phyloP scores from a whole-genome alignment of 768 basidiomycete genomes.

The Tricholoma terreum region DNA sequence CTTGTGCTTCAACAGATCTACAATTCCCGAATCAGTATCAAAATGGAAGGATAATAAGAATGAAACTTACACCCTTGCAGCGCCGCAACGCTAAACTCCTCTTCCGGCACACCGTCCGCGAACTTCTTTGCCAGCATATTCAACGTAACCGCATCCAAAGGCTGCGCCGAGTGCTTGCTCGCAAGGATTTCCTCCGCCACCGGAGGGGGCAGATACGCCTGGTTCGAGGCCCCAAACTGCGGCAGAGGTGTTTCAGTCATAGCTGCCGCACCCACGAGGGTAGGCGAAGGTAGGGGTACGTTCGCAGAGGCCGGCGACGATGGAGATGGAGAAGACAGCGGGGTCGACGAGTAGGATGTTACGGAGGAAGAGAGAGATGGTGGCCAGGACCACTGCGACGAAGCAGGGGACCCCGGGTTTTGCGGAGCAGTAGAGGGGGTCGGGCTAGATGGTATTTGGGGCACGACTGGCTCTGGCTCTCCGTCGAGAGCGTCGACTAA shows the following conservation, averaged over 20 bases:
- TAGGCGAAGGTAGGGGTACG: slow-evolving; percentile 18
- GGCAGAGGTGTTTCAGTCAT: slow-evolving; percentile 24
- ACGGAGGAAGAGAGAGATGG: slow-evolving; percentile 17
- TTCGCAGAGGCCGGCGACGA: slow-evolving; percentile 29
- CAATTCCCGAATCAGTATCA: slow-evolving; percentile 1
- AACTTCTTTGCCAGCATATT: slow-evolving; percentile 72
- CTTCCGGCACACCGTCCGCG: slow-evolving; percentile 78
- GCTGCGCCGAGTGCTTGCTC: slow-evolving; percentile 60
- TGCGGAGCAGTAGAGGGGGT: slow-evolving; percentile 7
- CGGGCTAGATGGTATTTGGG: slow-evolving; percentile 3
- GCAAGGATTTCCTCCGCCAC: slow-evolving; percentile 56
- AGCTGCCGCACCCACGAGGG: slow-evolving; percentile 13
- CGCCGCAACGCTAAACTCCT: slow-evolving; percentile 86
- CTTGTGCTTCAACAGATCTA: slow-evolving; percentile 83
- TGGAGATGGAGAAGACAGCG: slow-evolving; percentile 41
- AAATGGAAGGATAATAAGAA: slow-evolving; percentile 17
- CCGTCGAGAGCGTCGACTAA: slow-evolving; percentile 8
- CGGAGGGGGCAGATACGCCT: slow-evolving; percentile 62
- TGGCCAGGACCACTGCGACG: slow-evolving; percentile 22
- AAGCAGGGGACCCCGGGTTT: slow-evolving; percentile 23
- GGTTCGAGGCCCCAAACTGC: slow-evolving; percentile 55
- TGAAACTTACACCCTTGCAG: slow-evolving; percentile 80
- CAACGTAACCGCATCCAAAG: slow-evolving; percentile 62
- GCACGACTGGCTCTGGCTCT: slow-evolving; percentile 26
- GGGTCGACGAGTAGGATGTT: slow-evolving; percentile 38